Base-by-base conservation (phyloP, 2,329 filamentous ascomycete species). In the Sarocladium brachiariae region DNA sequence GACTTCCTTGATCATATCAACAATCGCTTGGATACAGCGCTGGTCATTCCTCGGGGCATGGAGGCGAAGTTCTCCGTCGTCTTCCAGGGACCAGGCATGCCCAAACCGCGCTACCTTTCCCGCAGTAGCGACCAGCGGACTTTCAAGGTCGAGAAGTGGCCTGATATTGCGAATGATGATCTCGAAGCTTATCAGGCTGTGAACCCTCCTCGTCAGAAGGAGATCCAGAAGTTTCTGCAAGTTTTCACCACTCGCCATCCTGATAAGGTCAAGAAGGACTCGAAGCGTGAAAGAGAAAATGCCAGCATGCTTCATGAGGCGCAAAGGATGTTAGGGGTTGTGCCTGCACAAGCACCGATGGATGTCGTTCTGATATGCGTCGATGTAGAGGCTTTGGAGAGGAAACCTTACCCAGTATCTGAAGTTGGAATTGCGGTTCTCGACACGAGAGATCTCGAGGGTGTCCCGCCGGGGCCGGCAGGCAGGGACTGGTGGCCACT, bases 341-440 rank as follows among this genome's bases (percentile, higher is more conserved):
- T 16, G 23, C 5, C 37, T 25, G 7, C 23, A 50, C 3, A 45
- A 47, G 53, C 48, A 6, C 45, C 48, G 7, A 35, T 52, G 7
- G 54, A 62, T 19, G 57, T 61, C 4, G 74, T 95, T 7, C 86
- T 96, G 57, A 73, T 96, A 52, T 82, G 79, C 54, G 73, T 97
- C 39, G 93, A 99, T 59, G 72, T 93, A 27, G 93, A 99, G 65
- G 83, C 85, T 1, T 88, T 84, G 52, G 93, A 99, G 64, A 68
- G 70, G 19, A 72, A 79, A 39, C 78, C 81, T 11, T 70, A 75
- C 30, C 71, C 79, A 11, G 77, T 97, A 52, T 95, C 91, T 0
- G 93, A 99, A 65, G 75, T 99, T 34, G 93, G 93, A 1, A 73
- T 99, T 35, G 84, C 89, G 1, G 83, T 84, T 2, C 73, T 97